Percentiles rank a stretch among this genome's conserved stretches.
Evolutionary conservation across 2,329 filamentous ascomycete genomes (phyloP).

Genomic region (Mycocentrospora acerina): DNA sequence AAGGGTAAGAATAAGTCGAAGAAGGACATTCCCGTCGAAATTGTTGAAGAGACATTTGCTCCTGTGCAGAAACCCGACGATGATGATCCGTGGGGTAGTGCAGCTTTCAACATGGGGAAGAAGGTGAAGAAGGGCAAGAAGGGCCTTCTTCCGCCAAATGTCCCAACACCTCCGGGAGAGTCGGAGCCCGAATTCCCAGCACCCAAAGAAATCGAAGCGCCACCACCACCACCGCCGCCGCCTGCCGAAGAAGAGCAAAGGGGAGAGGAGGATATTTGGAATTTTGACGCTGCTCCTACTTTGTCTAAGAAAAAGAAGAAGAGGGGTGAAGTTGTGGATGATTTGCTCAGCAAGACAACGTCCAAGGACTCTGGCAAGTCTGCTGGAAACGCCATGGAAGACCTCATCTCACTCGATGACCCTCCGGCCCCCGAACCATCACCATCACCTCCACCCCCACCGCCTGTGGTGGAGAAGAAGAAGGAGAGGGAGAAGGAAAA

Average conservation of each 20-base stretch:
- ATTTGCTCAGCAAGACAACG: constrained; percentile 31
- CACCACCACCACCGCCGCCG: constrained; percentile 28
- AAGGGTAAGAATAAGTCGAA: constrained; percentile 48
- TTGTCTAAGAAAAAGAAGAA: constrained; percentile 40
- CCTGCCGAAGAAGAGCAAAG: constrained; percentile 29
- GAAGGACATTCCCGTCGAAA: constrained; percentile 44
- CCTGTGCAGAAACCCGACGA: constrained; percentile 49
- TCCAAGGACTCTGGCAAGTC: constrained; percentile 33
- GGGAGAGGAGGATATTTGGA: constrained; percentile 37
- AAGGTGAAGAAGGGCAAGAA: constrained; percentile 60
- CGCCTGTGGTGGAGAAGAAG: constrained; percentile 25
- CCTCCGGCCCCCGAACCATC: constrained; percentile 21
- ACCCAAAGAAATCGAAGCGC: constrained; percentile 55
- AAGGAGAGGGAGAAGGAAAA: constrained; percentile 29
- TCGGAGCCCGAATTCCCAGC: constrained; percentile 42
- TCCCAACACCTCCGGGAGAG: constrained; percentile 52
- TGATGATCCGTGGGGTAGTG: constrained; percentile 42
- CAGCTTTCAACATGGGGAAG: constrained; percentile 48
- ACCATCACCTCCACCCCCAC: constrained; percentile 13
- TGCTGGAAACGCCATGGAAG: constrained; percentile 36
- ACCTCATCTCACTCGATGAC: constrained; percentile 36
- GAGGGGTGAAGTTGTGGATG: constrained; percentile 28
- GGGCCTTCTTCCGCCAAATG: constrained; percentile 51
- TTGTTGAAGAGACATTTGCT: constrained; percentile 43
- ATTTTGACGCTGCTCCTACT: constrained; percentile 14